These are phyloP conservation scores for Heliamphora pulchella DNA, from an alignment of 179 eudicot species.

Conservation along the genomic window DNA sequence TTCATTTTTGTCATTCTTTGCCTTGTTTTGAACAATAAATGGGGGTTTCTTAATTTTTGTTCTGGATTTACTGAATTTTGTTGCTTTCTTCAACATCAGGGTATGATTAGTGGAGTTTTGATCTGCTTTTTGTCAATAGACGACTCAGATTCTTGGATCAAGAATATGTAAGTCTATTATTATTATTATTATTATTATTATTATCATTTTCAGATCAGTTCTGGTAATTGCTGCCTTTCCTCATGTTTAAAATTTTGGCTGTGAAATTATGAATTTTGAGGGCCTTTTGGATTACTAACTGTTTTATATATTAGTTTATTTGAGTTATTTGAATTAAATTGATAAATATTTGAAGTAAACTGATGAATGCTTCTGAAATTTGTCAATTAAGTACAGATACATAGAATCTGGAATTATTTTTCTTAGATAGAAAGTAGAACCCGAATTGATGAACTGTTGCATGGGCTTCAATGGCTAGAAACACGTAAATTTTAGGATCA, in stretches of 20 bases:
- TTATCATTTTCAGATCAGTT: no score
- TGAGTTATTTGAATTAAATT: neutral
- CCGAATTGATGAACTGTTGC: neutral
- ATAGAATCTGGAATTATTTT: neutral
- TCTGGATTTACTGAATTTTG: constrained; percentile 1
- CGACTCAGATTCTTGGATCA: constrained; percentile 19
- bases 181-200: no score
- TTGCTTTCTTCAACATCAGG: constrained; percentile 13
- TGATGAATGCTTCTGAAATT: constrained; percentile 5
- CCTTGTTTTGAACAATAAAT: neutral
- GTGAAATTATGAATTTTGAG: neutral
- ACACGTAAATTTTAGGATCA: neutral
- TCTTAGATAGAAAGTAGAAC: neutral
- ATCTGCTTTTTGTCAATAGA: constrained; percentile 10
- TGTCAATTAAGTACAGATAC: neutral
- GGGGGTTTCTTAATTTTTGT: neutral
- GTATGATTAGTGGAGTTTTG: constrained; percentile 4
- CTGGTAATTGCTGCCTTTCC: neutral
- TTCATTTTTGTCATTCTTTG: neutral
- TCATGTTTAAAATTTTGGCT: neutral
- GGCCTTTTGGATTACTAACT: neutral
- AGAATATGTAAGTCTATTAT: constrained; percentile 13
- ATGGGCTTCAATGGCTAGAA: neutral
- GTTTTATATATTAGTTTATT: neutral
- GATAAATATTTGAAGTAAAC: neutral